These are phyloP conservation scores for Saposhnikovia divaricata DNA, from an alignment of 129 eudicot genomes.

Conservation along the genomic window DNA sequence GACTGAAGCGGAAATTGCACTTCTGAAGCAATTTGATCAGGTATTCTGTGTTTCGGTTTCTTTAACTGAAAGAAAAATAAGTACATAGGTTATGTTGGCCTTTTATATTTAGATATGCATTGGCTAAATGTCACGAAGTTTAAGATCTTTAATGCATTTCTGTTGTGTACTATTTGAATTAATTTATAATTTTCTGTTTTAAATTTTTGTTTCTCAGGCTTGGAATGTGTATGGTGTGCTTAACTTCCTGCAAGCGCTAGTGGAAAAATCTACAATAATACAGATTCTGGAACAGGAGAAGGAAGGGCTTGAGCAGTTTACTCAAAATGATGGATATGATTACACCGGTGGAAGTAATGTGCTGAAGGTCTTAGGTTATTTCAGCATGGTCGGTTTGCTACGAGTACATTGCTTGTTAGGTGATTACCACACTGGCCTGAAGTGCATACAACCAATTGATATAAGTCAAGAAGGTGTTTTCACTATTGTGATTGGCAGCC, in stretches of 20 bases:
- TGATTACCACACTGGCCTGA: constrained; percentile 89
- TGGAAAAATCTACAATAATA: constrained; percentile 77
- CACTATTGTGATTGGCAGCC: constrained; percentile 87
- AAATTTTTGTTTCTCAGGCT: constrained; percentile 43
- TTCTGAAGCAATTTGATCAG: constrained; percentile 69
- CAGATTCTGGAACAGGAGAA: constrained; percentile 79
- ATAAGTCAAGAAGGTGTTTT: constrained; percentile 87
- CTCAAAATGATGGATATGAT: constrained; percentile 88
- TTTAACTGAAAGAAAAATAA: not conserved
- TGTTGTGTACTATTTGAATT: not conserved
- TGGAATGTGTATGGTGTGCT: constrained; percentile 98
- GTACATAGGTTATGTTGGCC: not conserved
- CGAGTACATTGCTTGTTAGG: constrained; percentile 95
- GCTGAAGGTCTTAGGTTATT: constrained; percentile 88
- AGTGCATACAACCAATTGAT: constrained; percentile 88
- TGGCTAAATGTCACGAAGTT: not conserved
- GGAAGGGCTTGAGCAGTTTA: constrained; percentile 83
- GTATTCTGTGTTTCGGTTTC: constrained; percentile 17
- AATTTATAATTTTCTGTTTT: not conserved
- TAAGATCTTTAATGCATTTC: not conserved
- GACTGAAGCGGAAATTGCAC: constrained; percentile 86
- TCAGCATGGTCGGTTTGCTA: constrained; percentile 94
- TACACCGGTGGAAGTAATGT: constrained; percentile 96
- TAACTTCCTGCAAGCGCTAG: constrained; percentile 85
- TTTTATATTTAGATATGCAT: not conserved